phyloP scores from a whole-genome alignment of 106 monocot genomes.

The Cymbidium sinense region DNA sequence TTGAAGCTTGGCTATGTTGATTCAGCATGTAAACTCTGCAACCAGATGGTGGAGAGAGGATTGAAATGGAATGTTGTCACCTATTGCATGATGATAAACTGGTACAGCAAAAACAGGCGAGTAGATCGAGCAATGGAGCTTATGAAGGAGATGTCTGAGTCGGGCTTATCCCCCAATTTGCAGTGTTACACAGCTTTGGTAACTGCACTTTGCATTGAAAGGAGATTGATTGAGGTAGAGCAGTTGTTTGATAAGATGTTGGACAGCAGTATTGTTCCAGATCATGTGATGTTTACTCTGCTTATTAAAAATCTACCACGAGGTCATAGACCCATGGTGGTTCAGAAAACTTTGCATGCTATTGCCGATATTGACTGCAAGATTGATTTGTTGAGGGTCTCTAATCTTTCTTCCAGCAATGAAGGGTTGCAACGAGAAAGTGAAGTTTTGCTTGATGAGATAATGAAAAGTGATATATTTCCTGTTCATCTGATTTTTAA shows the following conservation, averaged over 20 bases:
- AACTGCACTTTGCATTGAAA: constrained; percentile 27
- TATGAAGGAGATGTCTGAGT: constrained; percentile 13
- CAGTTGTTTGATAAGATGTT: constrained; percentile 34
- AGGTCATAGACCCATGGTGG: not conserved
- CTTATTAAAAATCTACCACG: constrained; percentile 21
- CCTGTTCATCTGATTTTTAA: constrained; percentile 24
- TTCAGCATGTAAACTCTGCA: constrained; percentile 19
- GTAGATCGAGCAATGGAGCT: constrained; percentile 33
- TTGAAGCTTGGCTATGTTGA: constrained; percentile 28
- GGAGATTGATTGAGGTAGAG: constrained; percentile 21
- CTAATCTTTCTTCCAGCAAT: constrained; percentile 10
- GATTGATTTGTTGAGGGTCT: constrained; percentile 7
- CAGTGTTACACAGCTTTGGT: constrained; percentile 29
- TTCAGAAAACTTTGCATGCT: constrained; percentile 28
- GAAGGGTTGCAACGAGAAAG: constrained; percentile 14
- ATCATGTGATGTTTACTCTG: constrained; percentile 28
- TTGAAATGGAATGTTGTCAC: constrained; percentile 27
- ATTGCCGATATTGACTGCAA: constrained; percentile 20
- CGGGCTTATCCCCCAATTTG: constrained; percentile 14
- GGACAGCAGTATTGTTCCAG: constrained; percentile 27
- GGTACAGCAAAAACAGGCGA: constrained; percentile 25
- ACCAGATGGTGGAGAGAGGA: constrained; percentile 26
- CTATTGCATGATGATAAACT: constrained; percentile 25
- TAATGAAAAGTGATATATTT: constrained; percentile 24
- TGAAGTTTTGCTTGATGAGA: constrained; percentile 27